Conservation (phyloP, 371 early-diverging fungal species). For the Batkoa obscura region DNA sequence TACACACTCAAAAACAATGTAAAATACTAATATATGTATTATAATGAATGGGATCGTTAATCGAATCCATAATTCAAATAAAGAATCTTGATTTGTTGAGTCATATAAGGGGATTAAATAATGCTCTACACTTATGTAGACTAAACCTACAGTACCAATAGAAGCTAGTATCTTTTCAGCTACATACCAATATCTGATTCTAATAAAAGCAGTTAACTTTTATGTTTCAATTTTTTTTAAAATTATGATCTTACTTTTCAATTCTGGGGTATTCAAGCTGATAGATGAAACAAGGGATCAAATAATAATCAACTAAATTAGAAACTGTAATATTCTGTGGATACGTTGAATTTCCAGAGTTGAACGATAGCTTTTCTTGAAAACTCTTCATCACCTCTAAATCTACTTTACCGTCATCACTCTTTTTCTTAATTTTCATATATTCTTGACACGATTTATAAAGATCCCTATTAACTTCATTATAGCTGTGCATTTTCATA, state of each 20-base stretch:
- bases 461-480: slow-evolving; percentile 45
- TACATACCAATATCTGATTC: slow-evolving; percentile 72
- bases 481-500: slow-evolving; percentile 90
- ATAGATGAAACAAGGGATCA: slow-evolving; percentile 80
- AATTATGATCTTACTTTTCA: slow-evolving; percentile 21
- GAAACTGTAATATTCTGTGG: slow-evolving; percentile 62
- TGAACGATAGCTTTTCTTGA: slow-evolving; percentile 9
- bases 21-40: slow-evolving; percentile 76
- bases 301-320: slow-evolving; percentile 76
- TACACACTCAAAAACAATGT: slow-evolving; percentile 89
- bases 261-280: slow-evolving; percentile 89
- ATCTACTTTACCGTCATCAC: slow-evolving; percentile 10
- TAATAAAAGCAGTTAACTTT: slow-evolving; percentile 10
- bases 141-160: slow-evolving; percentile 53
- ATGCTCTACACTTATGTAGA: slow-evolving; percentile 72
- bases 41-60: slow-evolving; percentile 76
- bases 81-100: slow-evolving; percentile 26
- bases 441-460: slow-evolving; percentile 13
- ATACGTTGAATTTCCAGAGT: slow-evolving; percentile 15
- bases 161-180: slow-evolving; percentile 65
- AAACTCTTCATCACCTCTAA: slow-evolving; percentile 8
- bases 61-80: slow-evolving; percentile 19
- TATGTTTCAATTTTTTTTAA: background rate
- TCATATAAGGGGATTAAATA: slow-evolving; percentile 66
- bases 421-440: slow-evolving; percentile 12